phyloP scores from a whole-genome alignment of 192 early-diverging fungal genomes.

The Coemansia umbellata region DNA sequence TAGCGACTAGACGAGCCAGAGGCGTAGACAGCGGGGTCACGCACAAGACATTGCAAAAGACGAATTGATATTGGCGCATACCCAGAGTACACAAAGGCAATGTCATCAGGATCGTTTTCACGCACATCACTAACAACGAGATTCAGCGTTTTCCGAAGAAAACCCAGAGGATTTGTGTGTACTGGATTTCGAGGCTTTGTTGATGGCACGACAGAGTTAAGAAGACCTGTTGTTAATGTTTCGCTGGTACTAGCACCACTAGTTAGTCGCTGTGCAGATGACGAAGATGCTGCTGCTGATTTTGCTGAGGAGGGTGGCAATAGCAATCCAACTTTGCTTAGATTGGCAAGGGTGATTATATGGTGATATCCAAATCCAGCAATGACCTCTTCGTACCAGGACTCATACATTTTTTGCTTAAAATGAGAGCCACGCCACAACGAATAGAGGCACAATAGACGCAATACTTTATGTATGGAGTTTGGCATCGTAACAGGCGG shows the following conservation, averaged over 20 bases:
- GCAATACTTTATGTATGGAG: conserved; percentile 61
- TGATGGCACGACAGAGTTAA: conserved; percentile 16
- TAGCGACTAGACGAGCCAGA: conserved; percentile 29
- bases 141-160: conserved; percentile 65
- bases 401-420: conserved; percentile 80
- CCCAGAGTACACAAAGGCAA: conserved; percentile 91
- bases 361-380: conserved; percentile 93
- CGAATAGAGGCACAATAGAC: conserved; percentile 81
- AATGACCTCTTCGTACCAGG: conserved; percentile 76
- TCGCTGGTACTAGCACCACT: neutral
- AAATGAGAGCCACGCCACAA: conserved; percentile 70
- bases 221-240: neutral
- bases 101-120: conserved; percentile 80
- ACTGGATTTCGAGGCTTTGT: conserved; percentile 21
- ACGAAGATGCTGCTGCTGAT: conserved; percentile 50
- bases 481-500: conserved; percentile 21
- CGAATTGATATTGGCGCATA: conserved; percentile 91
- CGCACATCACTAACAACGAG: conserved; percentile 86
- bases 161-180: conserved; percentile 33
- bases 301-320: conserved; percentile 44
- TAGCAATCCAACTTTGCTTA: conserved; percentile 63
- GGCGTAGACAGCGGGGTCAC: conserved; percentile 40
- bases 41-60: conserved; percentile 74
- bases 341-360: conserved; percentile 77
- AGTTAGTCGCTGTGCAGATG: neutral